phyloP scores from a whole-genome alignment of 305 asterid species.

The Salvia sclarea region DNA sequence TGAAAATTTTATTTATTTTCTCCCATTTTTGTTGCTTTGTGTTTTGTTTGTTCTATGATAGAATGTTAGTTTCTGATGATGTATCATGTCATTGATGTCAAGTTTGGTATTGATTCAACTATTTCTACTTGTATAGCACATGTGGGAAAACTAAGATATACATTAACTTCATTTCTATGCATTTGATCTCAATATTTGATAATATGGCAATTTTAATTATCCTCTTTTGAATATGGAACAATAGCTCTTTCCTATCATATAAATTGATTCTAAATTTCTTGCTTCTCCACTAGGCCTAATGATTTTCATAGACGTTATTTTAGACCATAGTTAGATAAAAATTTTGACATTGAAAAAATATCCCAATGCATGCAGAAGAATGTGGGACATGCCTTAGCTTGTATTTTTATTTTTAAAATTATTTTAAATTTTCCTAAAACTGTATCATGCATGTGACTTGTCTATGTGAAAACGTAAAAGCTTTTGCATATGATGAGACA shows the following conservation, averaged over 20 bases:
- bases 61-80: background rate
- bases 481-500: slow-evolving; percentile 24
- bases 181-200: background rate
- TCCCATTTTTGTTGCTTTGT: background rate
- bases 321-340: slow-evolving; percentile 4
- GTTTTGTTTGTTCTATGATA: background rate
- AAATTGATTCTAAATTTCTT: background rate
- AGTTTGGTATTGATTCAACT: background rate
- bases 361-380: slow-evolving; percentile 16
- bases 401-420: background rate
- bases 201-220: background rate
- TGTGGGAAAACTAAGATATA: too few relatives aligned
- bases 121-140: too few relatives aligned
- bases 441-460: slow-evolving; percentile 27
- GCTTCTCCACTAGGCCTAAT: background rate
- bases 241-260: background rate
- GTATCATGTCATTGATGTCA: background rate
- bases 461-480: slow-evolving; percentile 2
- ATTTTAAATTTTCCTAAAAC: background rate
- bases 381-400: slow-evolving; percentile 19
- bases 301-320: background rate
- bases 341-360: background rate
- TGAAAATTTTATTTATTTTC: too few relatives aligned
- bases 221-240: background rate
- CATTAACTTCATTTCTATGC: too few relatives aligned